Evolutionary conservation across 495 filamentous ascomycete genomes (phyloP).

Genomic region (Penicillium canescens): DNA sequence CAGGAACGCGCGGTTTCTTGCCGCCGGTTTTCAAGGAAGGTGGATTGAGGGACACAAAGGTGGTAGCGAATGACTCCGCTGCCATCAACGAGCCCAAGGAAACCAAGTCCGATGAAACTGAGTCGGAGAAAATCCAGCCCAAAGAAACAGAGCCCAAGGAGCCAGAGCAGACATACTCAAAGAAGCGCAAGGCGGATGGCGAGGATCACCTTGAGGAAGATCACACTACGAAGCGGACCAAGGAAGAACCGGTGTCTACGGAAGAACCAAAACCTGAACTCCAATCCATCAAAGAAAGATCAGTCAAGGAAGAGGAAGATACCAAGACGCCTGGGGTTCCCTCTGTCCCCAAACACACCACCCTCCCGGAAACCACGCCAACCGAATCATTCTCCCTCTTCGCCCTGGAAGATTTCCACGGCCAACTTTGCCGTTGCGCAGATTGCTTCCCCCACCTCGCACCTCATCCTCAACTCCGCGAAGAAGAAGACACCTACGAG

Average conservation of each 20-base stretch:
- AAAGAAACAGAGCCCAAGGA: slow-evolving; percentile 15
- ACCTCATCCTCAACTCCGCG: slow-evolving; percentile 74
- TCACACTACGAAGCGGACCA: slow-evolving; percentile 60
- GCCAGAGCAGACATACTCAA: slow-evolving; percentile 30
- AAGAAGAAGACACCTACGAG: slow-evolving; percentile 91
- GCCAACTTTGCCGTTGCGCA: slow-evolving; percentile 74
- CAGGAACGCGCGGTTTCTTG: slow-evolving; percentile 80
- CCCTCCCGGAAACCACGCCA: slow-evolving; percentile 50
- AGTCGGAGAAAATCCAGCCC: slow-evolving; percentile 1
- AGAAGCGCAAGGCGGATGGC: slow-evolving; percentile 79
- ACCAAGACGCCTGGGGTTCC: slow-evolving; percentile 2
- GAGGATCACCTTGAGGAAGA: slow-evolving; percentile 38
- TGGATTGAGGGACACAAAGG: slow-evolving; percentile 16
- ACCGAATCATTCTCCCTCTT: slow-evolving; percentile 72
- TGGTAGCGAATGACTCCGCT: neutral
- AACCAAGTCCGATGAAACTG: neutral
- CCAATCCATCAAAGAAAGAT: slow-evolving; percentile 24
- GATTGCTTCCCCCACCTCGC: slow-evolving; percentile 73
- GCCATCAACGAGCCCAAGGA: neutral
- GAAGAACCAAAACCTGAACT: slow-evolving; percentile 19
- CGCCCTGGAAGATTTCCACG: slow-evolving; percentile 71
- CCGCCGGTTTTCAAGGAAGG: slow-evolving; percentile 58
- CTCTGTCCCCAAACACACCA: slow-evolving; percentile 36
- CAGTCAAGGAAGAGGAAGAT: slow-evolving; percentile 16
- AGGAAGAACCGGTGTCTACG: slow-evolving; percentile 32